phyloP scores from a whole-genome alignment of 2,329 filamentous ascomycete species.

The Akanthomyces lecanii region DNA sequence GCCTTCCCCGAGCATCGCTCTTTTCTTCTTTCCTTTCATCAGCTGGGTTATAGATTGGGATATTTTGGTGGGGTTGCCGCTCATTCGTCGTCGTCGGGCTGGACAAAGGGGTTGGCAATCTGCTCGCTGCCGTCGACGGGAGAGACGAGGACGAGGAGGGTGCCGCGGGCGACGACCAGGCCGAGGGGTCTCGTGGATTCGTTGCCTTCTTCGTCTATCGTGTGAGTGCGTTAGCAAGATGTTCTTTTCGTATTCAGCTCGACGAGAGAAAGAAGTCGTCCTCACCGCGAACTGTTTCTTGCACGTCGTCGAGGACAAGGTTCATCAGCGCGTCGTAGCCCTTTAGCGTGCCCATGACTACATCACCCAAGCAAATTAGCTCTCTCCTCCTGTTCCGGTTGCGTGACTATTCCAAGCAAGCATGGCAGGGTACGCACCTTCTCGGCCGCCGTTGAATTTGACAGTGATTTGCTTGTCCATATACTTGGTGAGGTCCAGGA shows the following conservation, averaged over 20 bases:
- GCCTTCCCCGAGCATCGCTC: too few species aligned
- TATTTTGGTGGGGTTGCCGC: too few species aligned
- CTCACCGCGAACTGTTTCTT: conserved; percentile 82
- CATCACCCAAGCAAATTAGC: conserved; percentile 8
- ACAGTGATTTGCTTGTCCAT: conserved; percentile 95
- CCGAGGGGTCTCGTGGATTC: conserved; percentile 76
- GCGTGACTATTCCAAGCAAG: background rate
- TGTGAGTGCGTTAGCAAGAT: background rate
- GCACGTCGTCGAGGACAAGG: conserved; percentile 88
- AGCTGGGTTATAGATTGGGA: background rate
- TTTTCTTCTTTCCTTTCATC: background rate
- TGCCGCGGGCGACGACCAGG: conserved; percentile 85
- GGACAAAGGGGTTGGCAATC: conserved; percentile 89
- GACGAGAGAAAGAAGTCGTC: too few species aligned
- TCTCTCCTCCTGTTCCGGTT: background rate
- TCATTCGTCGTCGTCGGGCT: conserved; percentile 58
- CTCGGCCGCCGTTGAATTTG: conserved; percentile 92
- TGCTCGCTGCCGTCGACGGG: conserved; percentile 92
- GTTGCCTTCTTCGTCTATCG: conserved; percentile 85
- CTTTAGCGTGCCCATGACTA: conserved; percentile 85
- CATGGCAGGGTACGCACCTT: conserved; percentile 54
- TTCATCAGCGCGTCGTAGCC: conserved; percentile 99
- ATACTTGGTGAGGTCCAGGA: conserved; percentile 90
- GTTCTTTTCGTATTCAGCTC: too few species aligned
- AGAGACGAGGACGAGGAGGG: conserved; percentile 85